These are phyloP conservation scores for Paramecium octaurelia DNA, from an alignment of 73 alveolate species.

Conservation along the genomic window DNA sequence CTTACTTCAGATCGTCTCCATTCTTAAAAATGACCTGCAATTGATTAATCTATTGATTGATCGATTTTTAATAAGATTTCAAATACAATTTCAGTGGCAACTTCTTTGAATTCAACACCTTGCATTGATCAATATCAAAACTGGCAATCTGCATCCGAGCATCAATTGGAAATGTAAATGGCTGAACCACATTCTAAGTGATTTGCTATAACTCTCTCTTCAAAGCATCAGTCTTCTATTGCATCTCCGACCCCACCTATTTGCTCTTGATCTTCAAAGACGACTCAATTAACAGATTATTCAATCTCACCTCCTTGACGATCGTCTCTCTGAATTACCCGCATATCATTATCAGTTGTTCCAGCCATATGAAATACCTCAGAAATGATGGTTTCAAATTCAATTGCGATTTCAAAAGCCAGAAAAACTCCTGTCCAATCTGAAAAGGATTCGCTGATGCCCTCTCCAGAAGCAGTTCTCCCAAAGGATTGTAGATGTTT, in stretches of 20 bases:
- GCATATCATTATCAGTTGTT: slow-evolving; percentile 78
- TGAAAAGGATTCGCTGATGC: slow-evolving; percentile 86
- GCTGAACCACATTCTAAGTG: not conserved
- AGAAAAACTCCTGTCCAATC: slow-evolving; percentile 92
- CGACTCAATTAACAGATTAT: slow-evolving; percentile 49
- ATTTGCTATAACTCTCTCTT: not conserved
- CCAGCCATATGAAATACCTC: slow-evolving; percentile 73
- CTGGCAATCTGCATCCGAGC: slow-evolving; percentile 37
- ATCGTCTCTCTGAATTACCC: slow-evolving; percentile 77
- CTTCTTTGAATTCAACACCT: slow-evolving; percentile 57
- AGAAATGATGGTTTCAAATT: slow-evolving; percentile 77
- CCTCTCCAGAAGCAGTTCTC: slow-evolving; percentile 92
- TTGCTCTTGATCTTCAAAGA: slow-evolving; percentile 10
- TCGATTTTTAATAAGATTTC: not conserved
- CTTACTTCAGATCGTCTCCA: slow-evolving; percentile 98
- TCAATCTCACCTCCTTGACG: slow-evolving; percentile 65
- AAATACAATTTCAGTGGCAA: slow-evolving; percentile 1
- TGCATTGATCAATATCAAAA: slow-evolving; percentile 47
- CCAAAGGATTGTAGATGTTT: slow-evolving; percentile 87
- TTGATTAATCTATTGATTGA: not conserved
- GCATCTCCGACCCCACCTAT: not conserved
- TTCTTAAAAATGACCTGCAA: slow-evolving; percentile 33
- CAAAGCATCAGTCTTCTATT: not conserved
- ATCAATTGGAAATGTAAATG: slow-evolving; percentile 57
- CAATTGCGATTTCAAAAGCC: slow-evolving; percentile 78